Conservation (phyloP, 176 grass and related monocot genomes). For the Avena atlantica region DNA sequence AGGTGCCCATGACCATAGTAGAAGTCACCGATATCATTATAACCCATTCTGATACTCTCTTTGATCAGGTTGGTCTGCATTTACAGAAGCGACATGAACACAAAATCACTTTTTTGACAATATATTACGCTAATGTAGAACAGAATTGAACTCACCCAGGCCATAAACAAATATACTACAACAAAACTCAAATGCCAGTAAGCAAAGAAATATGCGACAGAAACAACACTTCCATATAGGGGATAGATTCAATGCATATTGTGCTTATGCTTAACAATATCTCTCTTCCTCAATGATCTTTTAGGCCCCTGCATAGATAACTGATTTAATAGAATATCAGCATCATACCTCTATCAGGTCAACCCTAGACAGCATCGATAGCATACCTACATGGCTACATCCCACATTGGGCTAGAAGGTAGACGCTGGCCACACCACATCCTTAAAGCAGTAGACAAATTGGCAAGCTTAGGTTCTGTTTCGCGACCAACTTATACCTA, state of each 20-base stretch:
- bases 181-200: neutral
- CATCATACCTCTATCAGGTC: neutral
- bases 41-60: slow-evolving; percentile 99
- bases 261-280: neutral
- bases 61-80: slow-evolving; percentile 95
- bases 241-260: neutral
- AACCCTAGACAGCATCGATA: neutral
- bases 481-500: neutral
- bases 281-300: neutral
- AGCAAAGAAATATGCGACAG: neutral
- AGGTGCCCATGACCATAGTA: slow-evolving; percentile 85
- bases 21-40: slow-evolving; percentile 94
- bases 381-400: neutral
- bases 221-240: neutral
- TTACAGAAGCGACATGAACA: slow-evolving; percentile 32
- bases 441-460: neutral
- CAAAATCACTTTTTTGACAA: slow-evolving; percentile 15
- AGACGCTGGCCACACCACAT: neutral
- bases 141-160: neutral
- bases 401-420: neutral
- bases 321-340: neutral
- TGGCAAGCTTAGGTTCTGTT: neutral
- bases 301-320: neutral
- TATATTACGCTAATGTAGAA: neutral
- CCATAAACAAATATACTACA: neutral